These are phyloP conservation scores for Castanea crenata DNA, from an alignment of 306 rosid genomes.

Conservation along the genomic window DNA sequence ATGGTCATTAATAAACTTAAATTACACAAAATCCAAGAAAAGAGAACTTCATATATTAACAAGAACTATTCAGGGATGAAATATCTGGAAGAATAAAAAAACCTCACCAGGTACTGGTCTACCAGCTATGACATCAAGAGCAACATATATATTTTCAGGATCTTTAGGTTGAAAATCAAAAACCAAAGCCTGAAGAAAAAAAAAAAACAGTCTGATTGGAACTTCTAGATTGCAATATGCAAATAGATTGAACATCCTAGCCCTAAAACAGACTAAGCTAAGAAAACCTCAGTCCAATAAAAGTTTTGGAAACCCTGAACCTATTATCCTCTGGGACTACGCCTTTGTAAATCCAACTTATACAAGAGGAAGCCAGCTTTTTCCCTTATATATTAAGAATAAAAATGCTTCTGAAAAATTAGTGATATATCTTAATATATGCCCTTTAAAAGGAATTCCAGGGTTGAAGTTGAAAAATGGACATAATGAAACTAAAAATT, in stretches of 20 bases:
- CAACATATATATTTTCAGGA: constrained; percentile 74
- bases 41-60: not conserved
- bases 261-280: not conserved
- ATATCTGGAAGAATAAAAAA: not conserved
- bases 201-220: not conserved
- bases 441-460: not conserved
- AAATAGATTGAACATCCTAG: constrained; percentile 1
- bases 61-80: not conserved
- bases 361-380: not conserved
- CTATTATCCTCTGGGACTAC: not conserved
- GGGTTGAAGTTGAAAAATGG: not conserved
- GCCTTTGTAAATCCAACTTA: not conserved
- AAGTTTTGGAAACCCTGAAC: not conserved
- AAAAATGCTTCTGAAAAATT: not conserved
- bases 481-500: not conserved
- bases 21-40: no score
- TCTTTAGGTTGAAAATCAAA: constrained; percentile 97
- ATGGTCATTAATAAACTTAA: no score
- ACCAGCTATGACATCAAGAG: constrained; percentile 71
- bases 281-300: not conserved
- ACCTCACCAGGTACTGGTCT: constrained; percentile 62
- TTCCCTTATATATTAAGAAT: not conserved
- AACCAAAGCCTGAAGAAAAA: constrained; percentile 61
- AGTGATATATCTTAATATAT: not conserved
- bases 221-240: constrained; percentile 1